Conservation (phyloP, 306 rosid genomes). For the Biancaea sappan region DNA sequence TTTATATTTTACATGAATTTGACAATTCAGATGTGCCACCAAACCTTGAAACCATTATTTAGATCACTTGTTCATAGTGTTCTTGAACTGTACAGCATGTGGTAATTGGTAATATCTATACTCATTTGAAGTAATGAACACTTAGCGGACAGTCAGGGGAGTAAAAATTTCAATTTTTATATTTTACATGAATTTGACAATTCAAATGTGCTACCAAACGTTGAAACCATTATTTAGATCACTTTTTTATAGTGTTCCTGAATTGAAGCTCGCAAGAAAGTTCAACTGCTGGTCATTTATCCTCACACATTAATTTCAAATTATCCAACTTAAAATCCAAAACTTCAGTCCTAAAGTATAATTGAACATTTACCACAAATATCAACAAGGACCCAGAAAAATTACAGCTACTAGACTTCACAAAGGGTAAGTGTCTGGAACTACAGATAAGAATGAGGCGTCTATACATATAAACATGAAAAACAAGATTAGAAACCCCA, state of each 20-base stretch:
- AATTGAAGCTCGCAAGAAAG: constrained; percentile 27
- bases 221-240: constrained; percentile 6
- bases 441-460: constrained; percentile 16
- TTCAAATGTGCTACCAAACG: not conserved
- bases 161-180: constrained; percentile 14
- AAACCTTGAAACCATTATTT: constrained; percentile 1
- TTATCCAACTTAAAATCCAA: constrained; percentile 29
- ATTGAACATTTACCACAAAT: constrained; percentile 17
- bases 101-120: constrained; percentile 34
- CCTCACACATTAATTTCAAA: constrained; percentile 21
- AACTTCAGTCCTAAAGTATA: constrained; percentile 22
- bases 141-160: constrained; percentile 25
- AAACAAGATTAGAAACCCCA: constrained; percentile 1
- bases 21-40: constrained; percentile 10
- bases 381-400: constrained; percentile 21
- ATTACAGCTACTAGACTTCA: not conserved
- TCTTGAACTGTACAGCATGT: constrained; percentile 38
- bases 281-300: constrained; percentile 13
- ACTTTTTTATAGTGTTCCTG: constrained; percentile 9
- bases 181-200: constrained; percentile 22
- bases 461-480: not conserved
- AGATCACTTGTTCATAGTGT: too few relatives aligned
- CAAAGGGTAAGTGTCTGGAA: constrained; percentile 23
- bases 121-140: constrained; percentile 32
- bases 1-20: constrained; percentile 10